These are phyloP conservation scores for Tulasnella sp. DNA, from an alignment of 768 basidiomycete genomes.

Conservation along the genomic window DNA sequence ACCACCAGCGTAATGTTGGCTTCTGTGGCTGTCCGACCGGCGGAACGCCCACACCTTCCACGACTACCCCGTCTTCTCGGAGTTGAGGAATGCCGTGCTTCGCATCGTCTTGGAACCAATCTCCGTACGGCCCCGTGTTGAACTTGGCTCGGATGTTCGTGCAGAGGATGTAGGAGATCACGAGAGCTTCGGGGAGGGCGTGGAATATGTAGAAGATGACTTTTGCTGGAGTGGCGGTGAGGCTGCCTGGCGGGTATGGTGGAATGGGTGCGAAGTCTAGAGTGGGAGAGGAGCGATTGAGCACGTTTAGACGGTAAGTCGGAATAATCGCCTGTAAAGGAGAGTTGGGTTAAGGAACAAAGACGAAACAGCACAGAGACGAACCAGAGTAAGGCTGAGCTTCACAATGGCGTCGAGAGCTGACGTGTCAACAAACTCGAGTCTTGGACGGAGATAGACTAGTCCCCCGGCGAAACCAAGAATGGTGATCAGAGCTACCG, in stretches of 20 bases:
- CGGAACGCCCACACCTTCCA: neutral
- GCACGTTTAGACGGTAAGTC: neutral
- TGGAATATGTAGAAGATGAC: neutral
- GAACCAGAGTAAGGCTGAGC: neutral
- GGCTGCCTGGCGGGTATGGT: neutral
- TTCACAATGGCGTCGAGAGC: neutral
- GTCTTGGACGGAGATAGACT: neutral
- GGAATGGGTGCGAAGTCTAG: neutral
- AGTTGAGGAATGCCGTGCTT: conserved; percentile 5
- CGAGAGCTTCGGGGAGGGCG: neutral
- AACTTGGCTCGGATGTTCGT: neutral
- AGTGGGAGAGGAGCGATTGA: neutral
- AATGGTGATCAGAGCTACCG: neutral
- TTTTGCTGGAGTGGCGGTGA: neutral
- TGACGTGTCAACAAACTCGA: neutral
- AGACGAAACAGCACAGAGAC: neutral
- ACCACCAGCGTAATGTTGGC: neutral
- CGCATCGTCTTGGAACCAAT: neutral
- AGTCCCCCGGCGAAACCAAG: neutral
- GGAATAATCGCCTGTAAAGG: neutral
- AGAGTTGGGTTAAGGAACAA: neutral
- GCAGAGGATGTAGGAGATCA: neutral
- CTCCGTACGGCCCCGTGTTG: conserved; percentile 6
- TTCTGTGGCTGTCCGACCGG: neutral
- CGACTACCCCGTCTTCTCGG: neutral